Evolutionary conservation across 2,329 filamentous ascomycete species (phyloP).

Genomic region (Hypoxylon sp.): DNA sequence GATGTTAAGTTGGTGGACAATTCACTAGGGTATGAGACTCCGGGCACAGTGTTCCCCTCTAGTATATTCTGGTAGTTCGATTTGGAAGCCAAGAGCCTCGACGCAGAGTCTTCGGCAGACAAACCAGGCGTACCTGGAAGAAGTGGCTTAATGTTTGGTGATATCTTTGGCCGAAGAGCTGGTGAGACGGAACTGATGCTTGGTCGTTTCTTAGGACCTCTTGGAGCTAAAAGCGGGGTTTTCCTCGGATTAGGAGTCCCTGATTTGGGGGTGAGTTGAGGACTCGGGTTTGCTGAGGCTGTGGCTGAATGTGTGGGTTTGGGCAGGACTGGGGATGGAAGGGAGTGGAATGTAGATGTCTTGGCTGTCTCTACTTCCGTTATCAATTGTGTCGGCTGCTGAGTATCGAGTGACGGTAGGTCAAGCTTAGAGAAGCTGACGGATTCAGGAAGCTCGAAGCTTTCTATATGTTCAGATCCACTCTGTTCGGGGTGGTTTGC

Average conservation of each 20-base stretch:
- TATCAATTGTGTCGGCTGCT: constrained; percentile 55
- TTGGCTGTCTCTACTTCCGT: constrained; percentile 56
- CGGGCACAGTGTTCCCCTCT: constrained; percentile 89
- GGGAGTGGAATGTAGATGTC: constrained; percentile 58
- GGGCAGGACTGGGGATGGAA: constrained; percentile 58
- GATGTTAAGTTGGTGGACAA: constrained; percentile 93
- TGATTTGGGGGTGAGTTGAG: constrained; percentile 66
- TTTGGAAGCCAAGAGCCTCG: constrained; percentile 86
- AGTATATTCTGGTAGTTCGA: constrained; percentile 98
- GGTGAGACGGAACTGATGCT: constrained; percentile 82
- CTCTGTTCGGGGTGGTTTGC: constrained; percentile 52
- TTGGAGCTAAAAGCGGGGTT: constrained; percentile 64
- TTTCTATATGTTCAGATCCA: constrained; percentile 63
- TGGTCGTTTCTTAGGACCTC: constrained; percentile 72
- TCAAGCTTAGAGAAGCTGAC: constrained; percentile 58
- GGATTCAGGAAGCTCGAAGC: constrained; percentile 77
- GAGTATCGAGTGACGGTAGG: constrained; percentile 60
- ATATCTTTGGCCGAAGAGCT: constrained; percentile 86
- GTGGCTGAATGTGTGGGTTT: constrained; percentile 50
- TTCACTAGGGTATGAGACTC: constrained; percentile 88
- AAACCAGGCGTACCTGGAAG: constrained; percentile 69
- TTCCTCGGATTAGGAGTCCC: constrained; percentile 56
- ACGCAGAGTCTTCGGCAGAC: constrained; percentile 67
- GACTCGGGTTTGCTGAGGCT: constrained; percentile 70
- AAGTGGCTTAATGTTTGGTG: constrained; percentile 91